phyloP scores from a whole-genome alignment of 2,329 filamentous ascomycete genomes.

The Exophiala sp. region DNA sequence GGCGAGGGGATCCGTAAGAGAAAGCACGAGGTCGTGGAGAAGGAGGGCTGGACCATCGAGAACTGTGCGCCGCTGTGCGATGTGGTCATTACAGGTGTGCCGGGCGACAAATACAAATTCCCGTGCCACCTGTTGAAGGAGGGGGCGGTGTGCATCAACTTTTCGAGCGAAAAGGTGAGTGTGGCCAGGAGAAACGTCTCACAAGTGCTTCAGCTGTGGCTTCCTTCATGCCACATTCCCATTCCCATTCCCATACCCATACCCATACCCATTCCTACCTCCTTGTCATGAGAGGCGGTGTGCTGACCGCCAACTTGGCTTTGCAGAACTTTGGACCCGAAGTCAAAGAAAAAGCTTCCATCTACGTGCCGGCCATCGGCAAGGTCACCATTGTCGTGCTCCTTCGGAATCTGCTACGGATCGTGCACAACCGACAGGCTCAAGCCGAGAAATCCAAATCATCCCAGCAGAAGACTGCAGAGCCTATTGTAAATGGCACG shows the following conservation, averaged over 20 bases:
- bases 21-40: constrained; percentile 79
- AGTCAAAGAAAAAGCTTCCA: constrained; percentile 90
- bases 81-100: constrained; percentile 90
- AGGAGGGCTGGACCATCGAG: constrained; percentile 70
- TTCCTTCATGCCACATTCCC: neutral
- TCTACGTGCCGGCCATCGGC: constrained; percentile 94
- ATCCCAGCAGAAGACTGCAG: neutral
- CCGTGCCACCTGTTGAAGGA: constrained; percentile 75
- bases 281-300: neutral
- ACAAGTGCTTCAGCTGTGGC: too few species aligned
- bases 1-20: constrained; percentile 79
- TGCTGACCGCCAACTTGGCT: neutral
- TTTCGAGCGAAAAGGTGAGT: constrained; percentile 74
- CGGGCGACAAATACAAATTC: constrained; percentile 82
- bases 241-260: too few species aligned
- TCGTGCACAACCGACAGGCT: constrained; percentile 40
- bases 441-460: constrained; percentile 2
- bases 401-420: constrained; percentile 78
- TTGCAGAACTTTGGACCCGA: constrained; percentile 74
- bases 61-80: constrained; percentile 83
- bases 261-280: too few species aligned
- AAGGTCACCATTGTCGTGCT: constrained; percentile 95
- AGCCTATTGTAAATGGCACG: neutral
- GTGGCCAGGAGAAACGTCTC: too few species aligned
- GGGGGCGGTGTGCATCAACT: constrained; percentile 97